A percentile compares a stretch with the other conserved stretches of the same genome.
These are phyloP conservation scores for Thraustotheca clavata DNA, from an alignment of 352 stramenopile species.

Conservation along the genomic window DNA sequence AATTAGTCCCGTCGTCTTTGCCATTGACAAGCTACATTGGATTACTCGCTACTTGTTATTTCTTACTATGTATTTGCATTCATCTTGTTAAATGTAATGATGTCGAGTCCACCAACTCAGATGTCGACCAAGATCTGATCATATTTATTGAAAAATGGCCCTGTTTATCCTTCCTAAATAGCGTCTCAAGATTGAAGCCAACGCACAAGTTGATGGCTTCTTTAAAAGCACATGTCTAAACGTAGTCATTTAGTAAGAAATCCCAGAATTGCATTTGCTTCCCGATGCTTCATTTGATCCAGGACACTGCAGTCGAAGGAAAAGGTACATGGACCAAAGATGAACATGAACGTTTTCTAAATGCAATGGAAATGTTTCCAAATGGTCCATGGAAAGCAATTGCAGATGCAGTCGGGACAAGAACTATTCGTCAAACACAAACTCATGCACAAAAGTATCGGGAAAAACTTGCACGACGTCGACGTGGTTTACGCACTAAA, in stretches of 20 bases:
- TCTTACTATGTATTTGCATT: too few species aligned
- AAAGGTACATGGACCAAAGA: constrained; percentile 22
- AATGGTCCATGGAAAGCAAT: constrained; percentile 18
- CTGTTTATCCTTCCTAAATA: neutral
- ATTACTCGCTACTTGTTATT: too few species aligned
- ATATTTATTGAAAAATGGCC: neutral
- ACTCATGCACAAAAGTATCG: constrained; percentile 21
- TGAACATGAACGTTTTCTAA: constrained; percentile 20
- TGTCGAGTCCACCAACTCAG: neutral
- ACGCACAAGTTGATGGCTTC: neutral
- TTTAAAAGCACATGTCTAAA: neutral
- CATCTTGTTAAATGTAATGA: too few species aligned
- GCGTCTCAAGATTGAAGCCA: neutral
- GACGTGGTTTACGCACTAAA: constrained; percentile 16
- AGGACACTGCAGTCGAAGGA: constrained; percentile 11
- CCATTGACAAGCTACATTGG: too few species aligned
- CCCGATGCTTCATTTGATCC: neutral
- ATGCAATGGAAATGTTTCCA: constrained; percentile 15
- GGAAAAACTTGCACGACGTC: constrained; percentile 17
- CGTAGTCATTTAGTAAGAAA: neutral
- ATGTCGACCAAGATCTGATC: constrained; percentile 11
- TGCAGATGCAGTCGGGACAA: constrained; percentile 9
- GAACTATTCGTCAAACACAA: constrained; percentile 21
- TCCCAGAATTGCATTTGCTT: neutral
- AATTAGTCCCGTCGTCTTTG: too few species aligned